phyloP scores from a whole-genome alignment of 768 basidiomycete genomes.

The button mushroom (Agaricus bisporus) region DNA sequence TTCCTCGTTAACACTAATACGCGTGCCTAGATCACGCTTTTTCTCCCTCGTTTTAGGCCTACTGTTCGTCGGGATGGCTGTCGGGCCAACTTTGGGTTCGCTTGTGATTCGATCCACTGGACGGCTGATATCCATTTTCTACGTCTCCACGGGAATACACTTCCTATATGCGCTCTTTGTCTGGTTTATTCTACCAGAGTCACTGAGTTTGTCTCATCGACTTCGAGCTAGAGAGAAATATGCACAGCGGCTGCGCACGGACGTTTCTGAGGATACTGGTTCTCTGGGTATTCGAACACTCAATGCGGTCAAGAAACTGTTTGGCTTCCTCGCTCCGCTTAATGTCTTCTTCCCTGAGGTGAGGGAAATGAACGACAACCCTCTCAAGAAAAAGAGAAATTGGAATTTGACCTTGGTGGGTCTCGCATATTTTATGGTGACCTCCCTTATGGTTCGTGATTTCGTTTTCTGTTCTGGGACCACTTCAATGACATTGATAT shows the following conservation, averaged over 20 bases:
- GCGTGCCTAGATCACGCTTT: constrained; percentile 43
- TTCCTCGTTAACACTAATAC: background rate
- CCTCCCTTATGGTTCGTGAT: constrained; percentile 38
- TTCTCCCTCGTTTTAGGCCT: constrained; percentile 67
- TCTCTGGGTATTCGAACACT: constrained; percentile 20
- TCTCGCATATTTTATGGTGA: constrained; percentile 41
- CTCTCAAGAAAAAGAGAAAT: constrained; percentile 42
- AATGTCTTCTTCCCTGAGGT: constrained; percentile 49
- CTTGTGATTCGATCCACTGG: constrained; percentile 55
- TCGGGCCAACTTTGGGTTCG: constrained; percentile 72
- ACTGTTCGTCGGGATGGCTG: constrained; percentile 64
- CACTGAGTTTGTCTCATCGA: constrained; percentile 52
- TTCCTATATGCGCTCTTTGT: constrained; percentile 40
- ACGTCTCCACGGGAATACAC: constrained; percentile 49
- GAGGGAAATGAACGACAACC: constrained; percentile 22
- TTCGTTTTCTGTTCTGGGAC: background rate
- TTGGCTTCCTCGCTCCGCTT: constrained; percentile 69
- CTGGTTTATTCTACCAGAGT: constrained; percentile 71
- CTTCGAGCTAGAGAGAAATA: constrained; percentile 30
- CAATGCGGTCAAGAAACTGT: constrained; percentile 37
- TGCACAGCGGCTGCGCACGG: constrained; percentile 22
- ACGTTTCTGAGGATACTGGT: constrained; percentile 12
- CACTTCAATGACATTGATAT: background rate
- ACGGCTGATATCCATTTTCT: constrained; percentile 62
- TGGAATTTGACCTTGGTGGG: constrained; percentile 63